Evolutionary conservation across 352 stramenopile genomes (phyloP).

Genomic region (Phytophthora cryptogea): DNA sequence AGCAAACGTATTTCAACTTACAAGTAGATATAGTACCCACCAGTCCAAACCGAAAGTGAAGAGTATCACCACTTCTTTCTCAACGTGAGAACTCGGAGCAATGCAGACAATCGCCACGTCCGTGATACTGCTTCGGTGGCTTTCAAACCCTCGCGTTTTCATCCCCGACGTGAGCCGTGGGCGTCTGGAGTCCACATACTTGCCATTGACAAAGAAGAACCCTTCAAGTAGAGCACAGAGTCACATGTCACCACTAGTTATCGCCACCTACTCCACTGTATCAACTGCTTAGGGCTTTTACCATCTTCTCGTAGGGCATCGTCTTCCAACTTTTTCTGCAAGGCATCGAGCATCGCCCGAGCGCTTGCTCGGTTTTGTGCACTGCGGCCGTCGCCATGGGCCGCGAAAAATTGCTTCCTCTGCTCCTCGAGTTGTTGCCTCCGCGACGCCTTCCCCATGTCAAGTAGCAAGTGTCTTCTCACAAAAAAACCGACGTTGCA

Average conservation of each 20-base stretch:
- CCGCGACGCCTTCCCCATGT: constrained; percentile 53
- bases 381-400: constrained; percentile 48
- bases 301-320: constrained; percentile 67
- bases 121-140: constrained; percentile 39
- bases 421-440: constrained; percentile 54
- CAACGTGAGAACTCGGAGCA: neutral
- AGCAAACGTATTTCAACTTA: neutral
- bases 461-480: constrained; percentile 1
- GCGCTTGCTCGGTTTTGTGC: constrained; percentile 40
- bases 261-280: neutral
- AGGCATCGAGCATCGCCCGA: constrained; percentile 52
- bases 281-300: neutral
- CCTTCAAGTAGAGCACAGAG: constrained; percentile 24
- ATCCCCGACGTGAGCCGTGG: constrained; percentile 57
- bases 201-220: constrained; percentile 63
- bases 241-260: neutral
- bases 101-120: constrained; percentile 25
- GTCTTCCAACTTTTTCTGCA: constrained; percentile 66
- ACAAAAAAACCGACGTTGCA: neutral
- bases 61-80: constrained; percentile 21
- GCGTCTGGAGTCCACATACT: constrained; percentile 41
- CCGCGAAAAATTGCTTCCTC: constrained; percentile 48
- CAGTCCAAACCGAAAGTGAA: constrained; percentile 58
- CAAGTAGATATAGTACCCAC: constrained; percentile 20
- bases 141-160: constrained; percentile 48